These are phyloP conservation scores for Linnemannia exigua DNA, from an alignment of 192 early-diverging fungal species.

Conservation along the genomic window DNA sequence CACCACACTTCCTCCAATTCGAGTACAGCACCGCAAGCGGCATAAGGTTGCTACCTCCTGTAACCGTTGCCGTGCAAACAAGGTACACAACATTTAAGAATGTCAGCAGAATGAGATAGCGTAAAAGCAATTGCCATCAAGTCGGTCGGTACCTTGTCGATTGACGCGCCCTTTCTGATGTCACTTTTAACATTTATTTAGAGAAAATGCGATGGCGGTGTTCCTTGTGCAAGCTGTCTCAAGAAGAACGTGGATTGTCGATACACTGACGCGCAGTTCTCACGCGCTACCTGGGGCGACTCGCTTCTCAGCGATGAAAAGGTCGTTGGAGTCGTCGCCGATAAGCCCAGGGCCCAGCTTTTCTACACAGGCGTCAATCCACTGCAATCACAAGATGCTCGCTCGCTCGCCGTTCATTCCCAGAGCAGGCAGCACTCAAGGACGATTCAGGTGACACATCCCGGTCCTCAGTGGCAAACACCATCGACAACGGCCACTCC, in stretches of 20 bases:
- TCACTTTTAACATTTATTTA: not conserved
- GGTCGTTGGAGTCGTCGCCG: constrained; percentile 25
- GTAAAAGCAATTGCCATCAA: not conserved
- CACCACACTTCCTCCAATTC: not conserved
- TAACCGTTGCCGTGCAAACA: constrained; percentile 44
- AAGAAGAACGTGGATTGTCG: constrained; percentile 32
- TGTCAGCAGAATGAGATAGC: too few species aligned
- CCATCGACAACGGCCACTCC: not conserved
- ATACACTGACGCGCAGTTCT: constrained; percentile 39
- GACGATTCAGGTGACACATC: constrained; percentile 15
- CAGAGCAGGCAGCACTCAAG: constrained; percentile 1
- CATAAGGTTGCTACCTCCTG: constrained; percentile 45
- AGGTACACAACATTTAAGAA: constrained; percentile 4
- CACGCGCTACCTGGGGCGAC: constrained; percentile 36
- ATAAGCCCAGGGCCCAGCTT: constrained; percentile 8
- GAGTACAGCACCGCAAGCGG: constrained; percentile 26
- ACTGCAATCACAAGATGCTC: not conserved
- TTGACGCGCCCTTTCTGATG: not conserved
- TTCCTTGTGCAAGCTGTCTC: constrained; percentile 35
- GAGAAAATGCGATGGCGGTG: constrained; percentile 38
- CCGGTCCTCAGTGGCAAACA: constrained; percentile 9
- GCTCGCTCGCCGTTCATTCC: not conserved
- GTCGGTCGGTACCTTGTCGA: not conserved
- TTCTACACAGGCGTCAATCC: not conserved
- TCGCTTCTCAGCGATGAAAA: constrained; percentile 30